These are phyloP conservation scores for Globisporangium okanoganense DNA, from an alignment of 352 stramenopile genomes.

Conservation along the genomic window DNA sequence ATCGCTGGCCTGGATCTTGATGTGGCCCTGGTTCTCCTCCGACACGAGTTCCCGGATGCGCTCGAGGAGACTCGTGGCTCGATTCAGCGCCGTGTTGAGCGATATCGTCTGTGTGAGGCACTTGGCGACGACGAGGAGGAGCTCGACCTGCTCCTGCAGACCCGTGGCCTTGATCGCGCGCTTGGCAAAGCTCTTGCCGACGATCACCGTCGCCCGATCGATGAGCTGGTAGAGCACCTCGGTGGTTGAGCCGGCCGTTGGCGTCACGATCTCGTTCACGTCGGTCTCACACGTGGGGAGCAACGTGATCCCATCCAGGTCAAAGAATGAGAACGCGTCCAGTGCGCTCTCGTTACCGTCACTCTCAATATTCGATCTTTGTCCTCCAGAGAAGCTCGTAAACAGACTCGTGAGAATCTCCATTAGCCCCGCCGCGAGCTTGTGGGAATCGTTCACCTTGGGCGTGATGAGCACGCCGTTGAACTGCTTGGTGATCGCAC, in stretches of 20 bases:
- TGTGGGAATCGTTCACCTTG: conserved; percentile 21
- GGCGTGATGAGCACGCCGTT: conserved; percentile 59
- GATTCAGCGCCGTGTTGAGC: conserved; percentile 40
- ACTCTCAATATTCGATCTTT: background rate
- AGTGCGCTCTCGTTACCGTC: conserved; percentile 12
- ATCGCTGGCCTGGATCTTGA: conserved; percentile 2
- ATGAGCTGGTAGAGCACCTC: conserved; percentile 61
- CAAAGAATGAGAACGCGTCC: conserved; percentile 51
- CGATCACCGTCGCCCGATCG: conserved; percentile 52
- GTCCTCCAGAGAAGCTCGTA: conserved; percentile 7
- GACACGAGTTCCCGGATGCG: background rate
- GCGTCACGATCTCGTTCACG: conserved; percentile 25
- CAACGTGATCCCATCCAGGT: conserved; percentile 30
- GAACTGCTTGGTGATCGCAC: conserved; percentile 56
- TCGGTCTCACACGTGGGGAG: conserved; percentile 27
- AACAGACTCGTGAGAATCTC: conserved; percentile 62
- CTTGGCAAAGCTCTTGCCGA: conserved; percentile 55
- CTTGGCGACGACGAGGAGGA: conserved; percentile 57
- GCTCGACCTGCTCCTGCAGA: conserved; percentile 50
- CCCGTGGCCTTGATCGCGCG: conserved; percentile 42
- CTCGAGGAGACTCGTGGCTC: background rate
- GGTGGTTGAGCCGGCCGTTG: conserved; percentile 32
- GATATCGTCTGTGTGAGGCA: conserved; percentile 36
- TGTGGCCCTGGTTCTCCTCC: background rate
- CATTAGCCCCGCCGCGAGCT: conserved; percentile 48